A percentile compares a stretch with the other conserved stretches of the same genome.
Evolutionary conservation across 495 filamentous ascomycete species (phyloP).

Genomic region (Mytilinidion resinicola): DNA sequence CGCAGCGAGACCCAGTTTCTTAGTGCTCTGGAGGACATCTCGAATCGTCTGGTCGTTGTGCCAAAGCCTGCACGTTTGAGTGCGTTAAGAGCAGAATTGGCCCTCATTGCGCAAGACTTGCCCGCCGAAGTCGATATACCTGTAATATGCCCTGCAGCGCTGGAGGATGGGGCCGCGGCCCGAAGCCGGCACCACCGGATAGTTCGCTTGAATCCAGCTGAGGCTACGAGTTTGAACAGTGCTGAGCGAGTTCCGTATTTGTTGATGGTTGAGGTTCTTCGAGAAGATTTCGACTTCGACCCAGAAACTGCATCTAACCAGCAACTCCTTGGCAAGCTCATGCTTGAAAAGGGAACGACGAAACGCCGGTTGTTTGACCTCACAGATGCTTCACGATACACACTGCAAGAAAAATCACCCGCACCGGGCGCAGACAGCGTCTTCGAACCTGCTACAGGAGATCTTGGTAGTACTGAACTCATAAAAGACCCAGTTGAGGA

Average conservation of each 20-base stretch:
- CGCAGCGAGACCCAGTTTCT: conserved; percentile 66
- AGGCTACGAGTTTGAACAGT: conserved; percentile 71
- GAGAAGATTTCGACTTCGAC: conserved; percentile 70
- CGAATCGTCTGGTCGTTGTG: conserved; percentile 64
- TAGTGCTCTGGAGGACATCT: conserved; percentile 67
- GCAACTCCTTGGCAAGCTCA: conserved; percentile 50
- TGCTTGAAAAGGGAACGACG: conserved; percentile 54
- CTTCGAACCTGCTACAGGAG: conserved; percentile 65
- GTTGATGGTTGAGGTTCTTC: conserved; percentile 67
- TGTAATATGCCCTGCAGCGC: conserved; percentile 61
- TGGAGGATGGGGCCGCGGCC: conserved; percentile 56
- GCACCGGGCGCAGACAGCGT: conserved; percentile 59
- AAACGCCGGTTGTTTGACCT: conserved; percentile 63
- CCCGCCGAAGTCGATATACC: conserved; percentile 73
- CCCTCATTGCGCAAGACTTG: conserved; percentile 64
- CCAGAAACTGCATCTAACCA: conserved; percentile 60
- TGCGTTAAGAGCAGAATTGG: conserved; percentile 67
- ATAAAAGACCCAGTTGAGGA: conserved; percentile 48
- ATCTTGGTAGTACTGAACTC: conserved; percentile 62
- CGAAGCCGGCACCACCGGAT: conserved; percentile 67
- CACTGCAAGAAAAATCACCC: conserved; percentile 33
- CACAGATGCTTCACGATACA: conserved; percentile 44
- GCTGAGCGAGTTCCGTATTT: conserved; percentile 72
- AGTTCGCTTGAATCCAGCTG: conserved; percentile 68
- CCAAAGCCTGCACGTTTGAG: conserved; percentile 69